Base-by-base conservation (phyloP, 108 stramenopile genomes). In the Nitzschia palea region DNA sequence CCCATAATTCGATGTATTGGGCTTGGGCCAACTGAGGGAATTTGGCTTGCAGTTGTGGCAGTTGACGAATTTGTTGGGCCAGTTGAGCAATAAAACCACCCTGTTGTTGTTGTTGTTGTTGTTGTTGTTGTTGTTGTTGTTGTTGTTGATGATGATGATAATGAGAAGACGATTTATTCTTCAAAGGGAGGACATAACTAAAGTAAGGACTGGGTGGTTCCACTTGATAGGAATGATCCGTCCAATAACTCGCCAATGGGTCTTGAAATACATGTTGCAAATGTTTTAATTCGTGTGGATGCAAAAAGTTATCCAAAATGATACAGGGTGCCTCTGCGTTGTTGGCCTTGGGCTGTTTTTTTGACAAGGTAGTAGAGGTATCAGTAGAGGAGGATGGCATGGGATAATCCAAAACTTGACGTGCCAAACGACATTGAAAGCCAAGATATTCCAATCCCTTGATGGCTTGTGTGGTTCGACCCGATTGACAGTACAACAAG, bases 201-300 rank as follows among this genome's bases (percentile, higher is more conserved):
- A 88, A 87, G 59, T 93, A 93, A 4, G 91, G 91, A 58, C 73
- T 80, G 1, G 91, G 88, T 23, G 91, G 91, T 53, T 89, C 88
- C 36, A 89, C 74, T 47, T 65, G 43, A 72, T 93, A 93, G 28
- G 78, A 59, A 61, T 93, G 91, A 48, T 50, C 47, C 0, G 73
- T 75, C 91, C 91, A 93, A 65, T 93, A 93, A 62, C 53, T 62
- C 0, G 88, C 74, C 0, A 59, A 9, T 3, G 73, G 76, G 37
- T 81, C 76, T 50, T 68, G 54, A 80, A 89, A 92, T 2, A 84
- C 73, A 14, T 55, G 53, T 59, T 68, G 62, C 23, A 92, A 61
- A 33, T 70, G 55, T 30, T 79, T 12, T 28, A 84, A 62, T 80
- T 89, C 78, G 5, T 22, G 0, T 14, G 59, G 5, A 1, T 85